A percentile compares a stretch with the other conserved stretches of the same genome.
These are phyloP conservation scores for Helianthus tuberosus DNA, from an alignment of 129 eudicot species.

Conservation along the genomic window DNA sequence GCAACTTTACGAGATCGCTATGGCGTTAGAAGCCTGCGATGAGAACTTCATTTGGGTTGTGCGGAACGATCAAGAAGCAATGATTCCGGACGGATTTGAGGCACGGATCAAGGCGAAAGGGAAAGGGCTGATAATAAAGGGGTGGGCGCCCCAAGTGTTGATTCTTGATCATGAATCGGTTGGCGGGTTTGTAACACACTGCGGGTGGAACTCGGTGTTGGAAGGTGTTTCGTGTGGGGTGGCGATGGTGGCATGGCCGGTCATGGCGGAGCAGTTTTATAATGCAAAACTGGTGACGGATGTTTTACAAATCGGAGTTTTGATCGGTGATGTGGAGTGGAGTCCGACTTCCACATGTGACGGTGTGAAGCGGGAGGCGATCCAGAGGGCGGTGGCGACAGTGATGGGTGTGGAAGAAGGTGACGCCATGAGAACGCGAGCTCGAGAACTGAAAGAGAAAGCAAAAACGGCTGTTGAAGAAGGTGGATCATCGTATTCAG, in stretches of 20 bases:
- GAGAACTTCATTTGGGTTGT: conserved; percentile 66
- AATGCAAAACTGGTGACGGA: conserved; percentile 57
- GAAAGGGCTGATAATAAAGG: conserved; percentile 51
- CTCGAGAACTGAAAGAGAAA: conserved; percentile 34
- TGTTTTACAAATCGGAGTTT: conserved; percentile 47
- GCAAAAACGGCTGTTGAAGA: conserved; percentile 42
- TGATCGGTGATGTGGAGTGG: conserved; percentile 51
- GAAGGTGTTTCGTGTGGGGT: conserved; percentile 60
- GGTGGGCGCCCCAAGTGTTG: conserved; percentile 67
- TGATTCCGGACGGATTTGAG: conserved; percentile 51
- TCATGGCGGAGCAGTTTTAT: conserved; percentile 56
- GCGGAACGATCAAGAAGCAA: conserved; percentile 26
- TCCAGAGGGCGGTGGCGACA: conserved; percentile 40
- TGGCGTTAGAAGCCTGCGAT: conserved; percentile 53
- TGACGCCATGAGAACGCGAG: conserved; percentile 47
- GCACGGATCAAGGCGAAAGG: conserved; percentile 35
- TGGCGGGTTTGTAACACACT: conserved; percentile 62
- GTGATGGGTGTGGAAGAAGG: conserved; percentile 50
- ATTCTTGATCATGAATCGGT: conserved; percentile 52
- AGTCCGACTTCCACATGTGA: conserved; percentile 8
- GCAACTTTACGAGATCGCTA: conserved; percentile 62
- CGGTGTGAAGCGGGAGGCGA: conserved; percentile 39
- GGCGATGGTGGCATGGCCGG: conserved; percentile 68
- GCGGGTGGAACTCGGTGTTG: conserved; percentile 64
- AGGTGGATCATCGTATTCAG: conserved; percentile 54